Evolutionary conservation across 2,329 filamentous ascomycete species (phyloP).

Genomic region (Arthrobotrys conoides): DNA sequence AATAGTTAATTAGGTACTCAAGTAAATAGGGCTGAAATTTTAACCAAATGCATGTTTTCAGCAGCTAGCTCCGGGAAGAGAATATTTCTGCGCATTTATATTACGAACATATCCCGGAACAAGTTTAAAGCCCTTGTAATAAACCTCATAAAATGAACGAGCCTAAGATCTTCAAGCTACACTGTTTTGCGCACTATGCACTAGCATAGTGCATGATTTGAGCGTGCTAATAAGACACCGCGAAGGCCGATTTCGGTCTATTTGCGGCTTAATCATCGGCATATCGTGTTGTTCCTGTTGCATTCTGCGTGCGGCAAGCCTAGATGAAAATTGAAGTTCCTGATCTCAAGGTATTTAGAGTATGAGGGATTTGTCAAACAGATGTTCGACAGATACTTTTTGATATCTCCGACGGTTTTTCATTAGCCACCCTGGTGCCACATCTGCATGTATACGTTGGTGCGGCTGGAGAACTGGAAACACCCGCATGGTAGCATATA

Average conservation of each 20-base stretch:
- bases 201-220: no score
- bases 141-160: no score
- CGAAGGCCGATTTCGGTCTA: neutral
- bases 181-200: neutral
- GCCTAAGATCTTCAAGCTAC: no score
- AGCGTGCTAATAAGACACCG: no score
- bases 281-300: slow-evolving; percentile 19
- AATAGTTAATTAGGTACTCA: no score
- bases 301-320: neutral
- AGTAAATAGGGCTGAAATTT: no score
- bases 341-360: neutral
- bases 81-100: no score
- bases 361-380: neutral
- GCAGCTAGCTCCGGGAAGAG: no score
- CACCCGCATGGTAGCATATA: neutral
- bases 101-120: no score
- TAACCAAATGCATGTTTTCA: no score
- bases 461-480: slow-evolving; percentile 18
- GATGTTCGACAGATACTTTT: neutral
- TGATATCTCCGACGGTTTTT: neutral
- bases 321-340: neutral
- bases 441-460: slow-evolving; percentile 11
- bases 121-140: no score
- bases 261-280: neutral
- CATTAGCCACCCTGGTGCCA: slow-evolving; percentile 17